A percentile compares a stretch with the other conserved stretches of the same genome.
Conservation (phyloP, 169 alveolate species). For the Theileria sp. region DNA sequence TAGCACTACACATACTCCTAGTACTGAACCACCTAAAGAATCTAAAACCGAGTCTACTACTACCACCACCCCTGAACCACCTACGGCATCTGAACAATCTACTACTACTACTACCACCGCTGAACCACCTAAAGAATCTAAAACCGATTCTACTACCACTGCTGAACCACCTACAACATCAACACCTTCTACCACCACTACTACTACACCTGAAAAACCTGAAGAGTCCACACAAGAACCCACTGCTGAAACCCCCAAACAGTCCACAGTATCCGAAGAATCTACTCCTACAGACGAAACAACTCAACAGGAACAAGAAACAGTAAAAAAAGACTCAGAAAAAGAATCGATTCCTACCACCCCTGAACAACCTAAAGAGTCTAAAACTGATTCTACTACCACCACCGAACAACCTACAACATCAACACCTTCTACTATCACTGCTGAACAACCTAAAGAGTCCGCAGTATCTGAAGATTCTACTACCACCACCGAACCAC, state of each 20-base stretch:
- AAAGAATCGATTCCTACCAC: no score
- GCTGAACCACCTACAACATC: no score
- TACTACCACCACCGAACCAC: background rate
- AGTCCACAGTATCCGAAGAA: background rate
- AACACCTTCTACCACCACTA: background rate
- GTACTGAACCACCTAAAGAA: background rate
- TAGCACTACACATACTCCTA: background rate
- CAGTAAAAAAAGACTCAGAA: slow-evolving; percentile 2
- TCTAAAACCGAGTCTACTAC: background rate
- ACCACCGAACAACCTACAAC: background rate
- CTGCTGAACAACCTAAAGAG: background rate
- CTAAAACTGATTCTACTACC: background rate
- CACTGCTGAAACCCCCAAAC: background rate
- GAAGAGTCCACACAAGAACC: background rate
- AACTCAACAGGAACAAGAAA: background rate
- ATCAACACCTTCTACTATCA: no score
- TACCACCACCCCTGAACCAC: background rate
- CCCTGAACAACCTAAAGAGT: background rate
- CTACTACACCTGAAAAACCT: background rate
- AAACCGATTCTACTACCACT: no score
- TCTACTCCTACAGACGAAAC: slow-evolving; percentile 5
- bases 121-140: no score
- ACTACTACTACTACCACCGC: no score
- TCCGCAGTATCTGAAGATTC: background rate
- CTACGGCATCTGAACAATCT: background rate